Evolutionary conservation across 1,139 yeast species (phyloP), one percentile per base, ranked within the genome.

Genomic region (Candida sp.): DNA sequence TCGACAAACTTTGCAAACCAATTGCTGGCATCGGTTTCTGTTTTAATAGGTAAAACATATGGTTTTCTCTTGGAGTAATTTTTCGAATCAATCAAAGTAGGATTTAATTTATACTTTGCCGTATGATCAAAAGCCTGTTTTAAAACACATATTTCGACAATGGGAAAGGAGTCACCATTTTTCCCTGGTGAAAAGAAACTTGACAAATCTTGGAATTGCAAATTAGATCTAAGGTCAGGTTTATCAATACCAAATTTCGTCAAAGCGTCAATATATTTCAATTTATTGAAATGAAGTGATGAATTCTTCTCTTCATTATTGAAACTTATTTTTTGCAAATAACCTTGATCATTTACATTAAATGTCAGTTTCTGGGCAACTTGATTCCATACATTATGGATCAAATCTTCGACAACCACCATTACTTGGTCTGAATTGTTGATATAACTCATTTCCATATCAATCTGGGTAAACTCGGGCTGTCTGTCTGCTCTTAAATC

Each of bases 381-480:
- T 4, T 69, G 63, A 3, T 61, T 61, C 91, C 96, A 89, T 1
- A 83, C 73, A 1, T 58, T 59, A 15, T 63, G 61, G 0, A 89
- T 75, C 0, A 87, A 58, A 23, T 70, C 69, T 53, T 86, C 87
- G 2, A 91, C 81, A 0, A 83, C 84, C 0, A 59, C 45, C 56
- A 80, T 82, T 5, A 93, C 95, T 50, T 72, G 74, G 49, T 87
- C 88, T 9, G 73, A 68, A 38, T 80, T 80, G 50, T 73, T 75
- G 1, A 93, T 82, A 68, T 83, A 95, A 33, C 95, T 80, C 95
- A 93, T 86, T 61, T 95, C 99, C 65, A 95, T 56, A 71, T 93
- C 99, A 15, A 95, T 70, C 63, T 93, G 99, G 0, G 99, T 93
- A 58, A 93, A 95, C 60, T 95, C 99, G 0, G 98, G 98, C 64